Conservation (phyloP, 345 rosid genomes). For the Schrenkiella parvula region DNA sequence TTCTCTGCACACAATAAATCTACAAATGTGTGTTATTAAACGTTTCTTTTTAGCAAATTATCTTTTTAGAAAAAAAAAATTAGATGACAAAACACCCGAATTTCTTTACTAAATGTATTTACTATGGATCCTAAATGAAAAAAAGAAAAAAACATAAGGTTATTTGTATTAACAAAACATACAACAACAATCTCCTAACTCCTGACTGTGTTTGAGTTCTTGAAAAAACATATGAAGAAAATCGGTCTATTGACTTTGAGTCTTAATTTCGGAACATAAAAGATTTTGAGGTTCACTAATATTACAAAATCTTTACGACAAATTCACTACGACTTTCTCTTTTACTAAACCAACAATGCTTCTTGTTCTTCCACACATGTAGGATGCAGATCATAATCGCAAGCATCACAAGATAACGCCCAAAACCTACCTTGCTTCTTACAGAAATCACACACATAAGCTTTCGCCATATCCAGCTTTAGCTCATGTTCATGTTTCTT, state of each 20-base stretch:
- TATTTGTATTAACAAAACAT: background rate
- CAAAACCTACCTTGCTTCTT: slow-evolving; percentile 64
- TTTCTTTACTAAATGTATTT: no score
- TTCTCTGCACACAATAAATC: background rate
- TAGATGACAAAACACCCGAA: no score
- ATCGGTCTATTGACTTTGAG: background rate
- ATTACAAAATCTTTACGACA: slow-evolving; percentile 19
- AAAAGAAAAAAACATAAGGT: background rate
- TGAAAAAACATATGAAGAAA: background rate
- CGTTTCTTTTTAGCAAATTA: background rate
- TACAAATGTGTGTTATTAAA: background rate
- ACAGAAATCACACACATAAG: slow-evolving; percentile 64
- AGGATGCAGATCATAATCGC: slow-evolving; percentile 83
- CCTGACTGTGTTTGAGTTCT: background rate
- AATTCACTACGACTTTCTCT: background rate
- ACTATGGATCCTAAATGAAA: no score
- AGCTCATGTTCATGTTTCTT: slow-evolving; percentile 59
- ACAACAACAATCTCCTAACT: background rate
- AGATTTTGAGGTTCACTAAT: background rate
- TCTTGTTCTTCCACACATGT: slow-evolving; percentile 43
- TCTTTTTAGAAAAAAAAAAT: no score
- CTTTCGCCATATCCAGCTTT: slow-evolving; percentile 73
- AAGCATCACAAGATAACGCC: slow-evolving; percentile 69
- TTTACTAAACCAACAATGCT: slow-evolving; percentile 11
- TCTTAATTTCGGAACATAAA: slow-evolving; percentile 1